These are phyloP conservation scores for Aspergillus jensenii DNA, from an alignment of 2,329 filamentous ascomycete species.

Conservation along the genomic window DNA sequence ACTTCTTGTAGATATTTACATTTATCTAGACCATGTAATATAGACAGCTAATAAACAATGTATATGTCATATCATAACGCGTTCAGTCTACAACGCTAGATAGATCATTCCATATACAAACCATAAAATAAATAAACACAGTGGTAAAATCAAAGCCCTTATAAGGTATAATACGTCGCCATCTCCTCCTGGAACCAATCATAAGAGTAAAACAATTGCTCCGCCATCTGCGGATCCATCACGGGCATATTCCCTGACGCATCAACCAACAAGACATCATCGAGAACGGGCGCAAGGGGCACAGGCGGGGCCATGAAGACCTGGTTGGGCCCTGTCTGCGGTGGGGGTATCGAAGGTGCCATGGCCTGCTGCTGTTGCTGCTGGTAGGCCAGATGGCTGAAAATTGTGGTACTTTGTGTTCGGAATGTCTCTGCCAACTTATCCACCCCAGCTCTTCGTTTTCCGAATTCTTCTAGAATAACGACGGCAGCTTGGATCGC, in stretches of 20 bases:
- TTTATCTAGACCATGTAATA: not conserved
- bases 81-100: not conserved
- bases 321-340: constrained; percentile 12
- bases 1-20: not conserved
- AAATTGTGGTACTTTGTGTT: constrained; percentile 39
- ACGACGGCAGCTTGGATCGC: constrained; percentile 38
- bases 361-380: constrained; percentile 26
- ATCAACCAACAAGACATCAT: constrained; percentile 37
- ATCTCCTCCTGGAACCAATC: constrained; percentile 43
- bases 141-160: not conserved
- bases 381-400: constrained; percentile 38
- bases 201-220: constrained; percentile 39
- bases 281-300: constrained; percentile 33
- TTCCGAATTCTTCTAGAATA: constrained; percentile 39
- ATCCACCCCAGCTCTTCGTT: constrained; percentile 38
- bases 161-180: constrained; percentile 37
- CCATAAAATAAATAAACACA: not conserved
- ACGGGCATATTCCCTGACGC: constrained; percentile 29
- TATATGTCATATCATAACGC: not conserved
- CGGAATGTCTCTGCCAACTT: constrained; percentile 38
- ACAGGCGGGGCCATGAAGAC: constrained; percentile 24
- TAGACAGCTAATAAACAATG: not conserved
- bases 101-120: not conserved
- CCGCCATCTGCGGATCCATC: constrained; percentile 37
- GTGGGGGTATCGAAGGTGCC: not conserved